phyloP scores from a whole-genome alignment of 129 eudicot species.

The Mikania micrantha region DNA sequence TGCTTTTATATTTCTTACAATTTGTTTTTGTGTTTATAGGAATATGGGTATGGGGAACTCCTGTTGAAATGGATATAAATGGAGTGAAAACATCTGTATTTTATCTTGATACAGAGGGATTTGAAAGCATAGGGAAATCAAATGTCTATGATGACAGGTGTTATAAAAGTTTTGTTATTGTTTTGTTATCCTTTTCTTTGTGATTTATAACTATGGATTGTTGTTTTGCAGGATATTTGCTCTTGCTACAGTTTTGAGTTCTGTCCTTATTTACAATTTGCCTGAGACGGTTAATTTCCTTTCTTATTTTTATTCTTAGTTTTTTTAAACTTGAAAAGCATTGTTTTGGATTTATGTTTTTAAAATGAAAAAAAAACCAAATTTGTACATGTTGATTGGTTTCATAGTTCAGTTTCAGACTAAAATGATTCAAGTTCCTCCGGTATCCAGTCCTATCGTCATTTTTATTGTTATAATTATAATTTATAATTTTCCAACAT shows the following conservation, averaged over 20 bases:
- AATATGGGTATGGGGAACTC: constrained; percentile 98
- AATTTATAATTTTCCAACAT: neutral
- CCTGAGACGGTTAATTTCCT: constrained; percentile 85
- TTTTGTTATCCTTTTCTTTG: neutral
- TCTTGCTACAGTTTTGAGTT: constrained; percentile 91
- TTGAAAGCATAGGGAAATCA: constrained; percentile 98
- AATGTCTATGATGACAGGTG: constrained; percentile 97
- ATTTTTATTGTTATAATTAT: neutral
- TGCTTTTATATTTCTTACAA: neutral
- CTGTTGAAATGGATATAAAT: constrained; percentile 67
- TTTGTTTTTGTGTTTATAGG: constrained; percentile 44
- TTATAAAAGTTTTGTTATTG: constrained; percentile 6
- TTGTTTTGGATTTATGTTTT: neutral
- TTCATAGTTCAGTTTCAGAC: neutral
- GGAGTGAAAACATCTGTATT: constrained; percentile 90
- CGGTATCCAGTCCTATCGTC: neutral
- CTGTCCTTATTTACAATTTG: constrained; percentile 89
- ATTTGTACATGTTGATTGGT: neutral
- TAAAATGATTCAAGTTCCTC: neutral
- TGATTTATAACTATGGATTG: constrained; percentile 2
- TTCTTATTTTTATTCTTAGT: neutral
- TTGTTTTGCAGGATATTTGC: constrained; percentile 79
- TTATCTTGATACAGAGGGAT: constrained; percentile 96
- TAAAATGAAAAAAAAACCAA: neutral
- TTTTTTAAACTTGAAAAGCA: neutral